Evolutionary conservation across 805 yeast species (phyloP), one percentile per base, ranked within the genome.

Genomic region (Spathaspora passalidarum): DNA sequence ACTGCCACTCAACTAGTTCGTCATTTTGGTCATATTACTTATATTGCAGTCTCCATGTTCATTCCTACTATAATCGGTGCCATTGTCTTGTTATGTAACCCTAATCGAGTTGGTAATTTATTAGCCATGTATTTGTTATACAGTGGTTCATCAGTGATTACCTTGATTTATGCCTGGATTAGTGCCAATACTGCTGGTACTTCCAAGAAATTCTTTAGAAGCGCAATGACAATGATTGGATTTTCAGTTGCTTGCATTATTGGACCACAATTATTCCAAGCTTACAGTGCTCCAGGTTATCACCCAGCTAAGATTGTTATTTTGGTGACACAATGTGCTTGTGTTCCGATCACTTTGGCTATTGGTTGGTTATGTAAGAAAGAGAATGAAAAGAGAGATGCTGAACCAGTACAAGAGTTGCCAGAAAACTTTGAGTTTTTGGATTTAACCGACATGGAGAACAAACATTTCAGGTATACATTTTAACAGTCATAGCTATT

Each of bases 261-360:
- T 41, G 88, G 86, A 0, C 87, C 89, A 2, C 86, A 84, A 62
- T 73, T 86, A 16, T 86, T 86, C 66, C 73, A 78, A 50, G 69
- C 68, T 0, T 52, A 66, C 14, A 72, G 78, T 46, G 73, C 77
- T 10, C 86, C 86, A 5, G 61, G 66, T 13, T 86, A 84, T 52
- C 66, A 61, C 13, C 75, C 82, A 8, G 88, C 87, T 7, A 81
- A 81, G 54, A 73, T 80, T 25, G 75, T 81, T 0, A 63, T 81
- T 39, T 59, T 82, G 44, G 79, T 73, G 0, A 73, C 83, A 2
- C 76, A 78, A 41, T 64, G 72, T 35, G 73, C 71, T 1, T 71
- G 73, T 50, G 61, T 71, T 32, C 81, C 79, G 23, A 50, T 71
- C 42, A 70, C 72, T 37, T 56, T 70, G 16, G 56, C 70, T 26